A percentile compares a stretch with the other conserved stretches of the same genome.
These are phyloP conservation scores for Ascochyta clinopodiicola DNA, from an alignment of 2,329 filamentous ascomycete species.

Conservation along the genomic window DNA sequence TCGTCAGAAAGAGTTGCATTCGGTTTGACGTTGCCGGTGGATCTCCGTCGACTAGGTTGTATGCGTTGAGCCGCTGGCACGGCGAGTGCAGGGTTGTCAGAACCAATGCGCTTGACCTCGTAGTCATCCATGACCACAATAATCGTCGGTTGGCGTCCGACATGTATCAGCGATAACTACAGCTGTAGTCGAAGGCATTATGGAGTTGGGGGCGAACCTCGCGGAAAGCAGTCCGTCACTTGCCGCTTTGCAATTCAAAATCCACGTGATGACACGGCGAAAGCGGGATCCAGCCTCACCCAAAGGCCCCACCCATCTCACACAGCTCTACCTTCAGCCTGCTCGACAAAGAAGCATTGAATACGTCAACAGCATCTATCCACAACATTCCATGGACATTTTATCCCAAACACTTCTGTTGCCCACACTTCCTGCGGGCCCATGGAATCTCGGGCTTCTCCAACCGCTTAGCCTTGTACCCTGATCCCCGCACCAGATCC, in stretches of 20 bases:
- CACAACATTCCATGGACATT: conserved; percentile 16
- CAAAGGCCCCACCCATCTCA: conserved; percentile 17
- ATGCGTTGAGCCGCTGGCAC: conserved; percentile 27
- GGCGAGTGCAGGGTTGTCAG: conserved; percentile 39
- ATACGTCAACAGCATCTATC: neutral
- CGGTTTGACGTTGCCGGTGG: conserved; percentile 15
- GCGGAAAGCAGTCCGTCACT: conserved; percentile 6
- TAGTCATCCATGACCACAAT: conserved; percentile 35
- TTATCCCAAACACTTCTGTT: conserved; percentile 6
- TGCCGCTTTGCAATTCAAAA: neutral
- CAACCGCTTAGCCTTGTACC: conserved; percentile 12
- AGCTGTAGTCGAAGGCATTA: neutral
- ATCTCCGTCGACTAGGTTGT: conserved; percentile 22
- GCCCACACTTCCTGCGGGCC: conserved; percentile 14
- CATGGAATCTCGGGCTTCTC: conserved; percentile 4
- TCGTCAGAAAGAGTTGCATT: neutral
- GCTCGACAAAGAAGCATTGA: conserved; percentile 4
- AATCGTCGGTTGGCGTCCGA: neutral
- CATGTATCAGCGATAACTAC: neutral
- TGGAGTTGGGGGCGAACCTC: neutral
- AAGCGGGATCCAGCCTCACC: conserved; percentile 17
- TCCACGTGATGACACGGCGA: conserved; percentile 13
- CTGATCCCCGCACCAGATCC: conserved; percentile 19
- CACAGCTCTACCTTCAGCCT: conserved; percentile 15
- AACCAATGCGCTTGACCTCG: conserved; percentile 33